Conservation (phyloP, 345 rosid genomes). For the Acer negundo region DNA sequence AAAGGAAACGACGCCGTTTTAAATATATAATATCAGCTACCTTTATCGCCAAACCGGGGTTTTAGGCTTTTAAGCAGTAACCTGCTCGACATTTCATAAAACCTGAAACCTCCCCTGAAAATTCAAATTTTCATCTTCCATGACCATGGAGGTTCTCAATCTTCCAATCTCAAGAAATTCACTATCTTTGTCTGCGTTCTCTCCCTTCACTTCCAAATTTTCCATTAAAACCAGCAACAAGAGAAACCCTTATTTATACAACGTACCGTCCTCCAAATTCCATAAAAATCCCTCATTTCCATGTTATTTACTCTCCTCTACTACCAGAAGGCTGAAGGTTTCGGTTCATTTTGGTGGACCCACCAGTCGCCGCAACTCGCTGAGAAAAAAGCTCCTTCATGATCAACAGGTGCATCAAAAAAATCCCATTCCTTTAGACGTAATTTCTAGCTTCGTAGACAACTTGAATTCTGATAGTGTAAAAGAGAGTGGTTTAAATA, state of each 20-base stretch:
- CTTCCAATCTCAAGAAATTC: conserved; percentile 27
- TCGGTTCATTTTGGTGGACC: conserved; percentile 63
- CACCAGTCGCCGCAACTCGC: conserved; percentile 60
- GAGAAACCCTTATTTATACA: conserved; percentile 25
- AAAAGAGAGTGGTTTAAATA: conserved; percentile 18
- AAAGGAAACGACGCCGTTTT: conserved; percentile 2
- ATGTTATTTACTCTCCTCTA: conserved; percentile 17
- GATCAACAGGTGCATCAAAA: conserved; percentile 56
- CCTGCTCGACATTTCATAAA: neutral
- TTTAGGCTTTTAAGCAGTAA: neutral
- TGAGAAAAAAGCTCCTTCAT: conserved; percentile 60
- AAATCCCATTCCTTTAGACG: conserved; percentile 28
- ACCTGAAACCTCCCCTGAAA: neutral
- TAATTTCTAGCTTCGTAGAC: conserved; percentile 20
- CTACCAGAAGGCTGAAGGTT: conserved; percentile 25
- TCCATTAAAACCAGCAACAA: conserved; percentile 21
- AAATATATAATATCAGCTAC: neutral
- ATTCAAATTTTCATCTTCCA: conserved; percentile 5
- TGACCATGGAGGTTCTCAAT: conserved; percentile 62
- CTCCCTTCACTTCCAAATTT: conserved; percentile 39
- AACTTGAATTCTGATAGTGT: conserved; percentile 19
- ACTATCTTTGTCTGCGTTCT: conserved; percentile 18
- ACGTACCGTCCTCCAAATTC: conserved; percentile 32
- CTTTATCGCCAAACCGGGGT: neutral
- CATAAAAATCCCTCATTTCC: conserved; percentile 22